Percentiles rank a stretch among this genome's conserved stretches.
phyloP scores from a whole-genome alignment of 192 early-diverging fungal species.

The Thamnidium elegans region DNA sequence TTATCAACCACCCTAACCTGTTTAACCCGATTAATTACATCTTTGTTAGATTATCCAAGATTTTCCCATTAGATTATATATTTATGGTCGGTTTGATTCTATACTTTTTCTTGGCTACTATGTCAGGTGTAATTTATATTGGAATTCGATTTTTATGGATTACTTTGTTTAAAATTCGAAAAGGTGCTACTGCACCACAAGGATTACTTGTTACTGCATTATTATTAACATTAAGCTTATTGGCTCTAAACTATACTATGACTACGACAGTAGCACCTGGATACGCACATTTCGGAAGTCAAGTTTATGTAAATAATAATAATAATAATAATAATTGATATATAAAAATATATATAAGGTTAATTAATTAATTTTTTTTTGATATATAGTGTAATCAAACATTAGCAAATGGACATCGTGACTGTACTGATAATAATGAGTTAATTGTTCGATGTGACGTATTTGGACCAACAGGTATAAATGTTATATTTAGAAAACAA shows the following conservation, averaged over 20 bases:
- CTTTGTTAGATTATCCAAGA: constrained; percentile 39
- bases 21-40: constrained; percentile 53
- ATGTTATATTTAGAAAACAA: background rate
- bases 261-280: constrained; percentile 57
- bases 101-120: constrained; percentile 53
- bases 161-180: constrained; percentile 45
- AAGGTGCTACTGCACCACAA: constrained; percentile 53
- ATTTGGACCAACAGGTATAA: constrained; percentile 45
- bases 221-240: constrained; percentile 49
- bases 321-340: background rate
- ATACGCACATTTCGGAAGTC: constrained; percentile 62
- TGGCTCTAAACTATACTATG: constrained; percentile 53
- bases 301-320: constrained; percentile 52
- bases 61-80: constrained; percentile 55
- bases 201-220: constrained; percentile 53
- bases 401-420: constrained; percentile 19
- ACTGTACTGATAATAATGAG: constrained; percentile 47
- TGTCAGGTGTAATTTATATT: constrained; percentile 49
- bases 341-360: background rate
- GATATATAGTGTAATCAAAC: constrained; percentile 53
- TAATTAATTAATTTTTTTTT: background rate
- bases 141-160: constrained; percentile 61
- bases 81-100: constrained; percentile 51
- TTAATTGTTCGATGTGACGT: constrained; percentile 58
- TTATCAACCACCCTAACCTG: constrained; percentile 40